Conservation (phyloP, 306 rosid genomes). For the Lupinus albus region DNA sequence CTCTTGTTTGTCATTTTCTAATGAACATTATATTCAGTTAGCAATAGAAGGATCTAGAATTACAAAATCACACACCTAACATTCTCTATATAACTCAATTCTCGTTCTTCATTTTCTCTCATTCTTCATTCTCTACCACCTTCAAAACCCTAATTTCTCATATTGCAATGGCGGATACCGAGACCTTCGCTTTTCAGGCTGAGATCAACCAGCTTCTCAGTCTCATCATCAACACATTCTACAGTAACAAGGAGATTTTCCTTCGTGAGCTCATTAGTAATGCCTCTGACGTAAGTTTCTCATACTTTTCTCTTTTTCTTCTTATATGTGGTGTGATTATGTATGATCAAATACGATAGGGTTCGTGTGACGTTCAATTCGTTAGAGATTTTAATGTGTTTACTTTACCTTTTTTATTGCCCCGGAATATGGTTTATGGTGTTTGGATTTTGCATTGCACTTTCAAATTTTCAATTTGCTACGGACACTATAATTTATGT, state of each 20-base stretch:
- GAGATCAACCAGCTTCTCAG: constrained; percentile 84
- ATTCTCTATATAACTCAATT: background rate
- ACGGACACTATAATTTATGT: too few relatives aligned
- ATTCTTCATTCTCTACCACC: background rate
- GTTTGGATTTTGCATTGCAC: too few relatives aligned
- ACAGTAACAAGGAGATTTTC: constrained; percentile 84
- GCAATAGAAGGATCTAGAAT: too few relatives aligned
- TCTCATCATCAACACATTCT: constrained; percentile 74
- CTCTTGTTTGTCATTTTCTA: background rate
- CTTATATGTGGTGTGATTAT: background rate
- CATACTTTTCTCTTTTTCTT: background rate
- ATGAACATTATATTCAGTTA: too few relatives aligned
- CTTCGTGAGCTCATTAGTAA: constrained; percentile 76
- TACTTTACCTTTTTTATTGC: background rate
- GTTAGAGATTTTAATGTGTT: background rate
- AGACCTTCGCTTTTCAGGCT: constrained; percentile 83
- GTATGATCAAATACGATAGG: background rate
- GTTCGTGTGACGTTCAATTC: too few relatives aligned
- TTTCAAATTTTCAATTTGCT: background rate
- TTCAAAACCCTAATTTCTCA: background rate
- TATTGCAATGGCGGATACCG: constrained; percentile 42
- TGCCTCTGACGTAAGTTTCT: constrained; percentile 60
- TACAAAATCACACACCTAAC: too few relatives aligned
- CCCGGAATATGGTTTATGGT: background rate
- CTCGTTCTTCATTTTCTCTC: background rate